Conservation (phyloP, 179 eudicot species). For the Nepenthes alata region DNA sequence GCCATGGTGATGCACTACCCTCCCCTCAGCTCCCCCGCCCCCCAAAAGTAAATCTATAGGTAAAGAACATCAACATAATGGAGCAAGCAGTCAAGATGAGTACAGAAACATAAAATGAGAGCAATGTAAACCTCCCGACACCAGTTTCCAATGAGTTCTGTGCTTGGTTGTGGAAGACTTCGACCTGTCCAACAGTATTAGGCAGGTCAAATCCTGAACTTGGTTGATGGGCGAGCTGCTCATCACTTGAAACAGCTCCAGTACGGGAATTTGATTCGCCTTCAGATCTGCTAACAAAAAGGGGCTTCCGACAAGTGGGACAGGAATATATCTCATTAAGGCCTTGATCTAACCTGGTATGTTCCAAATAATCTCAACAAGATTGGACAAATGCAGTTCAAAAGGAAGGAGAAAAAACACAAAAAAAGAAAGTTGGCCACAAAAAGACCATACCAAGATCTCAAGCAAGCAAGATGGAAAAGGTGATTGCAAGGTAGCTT, state of each 20-base stretch:
- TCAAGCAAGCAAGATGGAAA: conserved; percentile 90
- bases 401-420: neutral
- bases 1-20: too few relatives aligned
- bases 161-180: conserved; percentile 41
- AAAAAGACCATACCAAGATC: conserved; percentile 62
- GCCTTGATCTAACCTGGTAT: conserved; percentile 90
- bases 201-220: conserved; percentile 56
- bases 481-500: conserved; percentile 88
- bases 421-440: neutral
- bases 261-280: conserved; percentile 28
- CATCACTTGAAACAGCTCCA: conserved; percentile 57
- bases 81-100: neutral
- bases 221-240: conserved; percentile 87
- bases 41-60: neutral
- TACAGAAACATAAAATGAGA: neutral
- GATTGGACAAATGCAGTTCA: neutral
- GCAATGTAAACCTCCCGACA: conserved; percentile 57
- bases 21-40: too few relatives aligned
- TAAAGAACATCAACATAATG: neutral
- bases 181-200: conserved; percentile 40
- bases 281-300: conserved; percentile 60
- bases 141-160: conserved; percentile 40
- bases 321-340: conserved; percentile 69
- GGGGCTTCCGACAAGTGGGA: conserved; percentile 98
- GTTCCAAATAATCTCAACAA: conserved; percentile 1